These are phyloP conservation scores for Agroathelia rolfsii DNA, from an alignment of 1,284 basidiomycete species.

Conservation along the genomic window DNA sequence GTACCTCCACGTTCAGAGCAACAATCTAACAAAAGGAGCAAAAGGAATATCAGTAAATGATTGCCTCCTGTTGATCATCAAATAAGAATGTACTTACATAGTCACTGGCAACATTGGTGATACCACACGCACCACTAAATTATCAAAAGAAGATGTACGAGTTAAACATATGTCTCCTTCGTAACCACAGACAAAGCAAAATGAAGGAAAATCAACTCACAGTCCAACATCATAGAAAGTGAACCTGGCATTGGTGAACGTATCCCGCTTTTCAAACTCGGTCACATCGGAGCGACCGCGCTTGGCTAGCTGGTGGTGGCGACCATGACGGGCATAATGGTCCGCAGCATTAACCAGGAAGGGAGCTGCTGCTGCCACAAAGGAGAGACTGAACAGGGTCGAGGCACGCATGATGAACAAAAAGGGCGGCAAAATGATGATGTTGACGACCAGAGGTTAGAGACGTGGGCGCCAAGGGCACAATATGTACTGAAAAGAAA, in stretches of 20 bases:
- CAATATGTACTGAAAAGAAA: too few species aligned
- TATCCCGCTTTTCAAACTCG: constrained; percentile 27
- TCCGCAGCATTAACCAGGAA: too few species aligned
- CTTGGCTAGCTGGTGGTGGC: constrained; percentile 33
- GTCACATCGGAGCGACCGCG: constrained; percentile 30
- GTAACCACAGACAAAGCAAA: constrained; percentile 1
- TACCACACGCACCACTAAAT: constrained; percentile 46
- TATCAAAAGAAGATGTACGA: constrained; percentile 4
- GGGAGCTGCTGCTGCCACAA: constrained; percentile 25
- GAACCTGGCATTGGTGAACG: constrained; percentile 23
- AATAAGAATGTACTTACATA: too few species aligned
- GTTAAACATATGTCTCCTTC: constrained; percentile 3
- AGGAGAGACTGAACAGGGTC: constrained; percentile 29
- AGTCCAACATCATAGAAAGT: constrained; percentile 49
- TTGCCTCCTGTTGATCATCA: too few species aligned
- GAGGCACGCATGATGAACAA: too few species aligned
- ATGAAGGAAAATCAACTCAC: too few species aligned
- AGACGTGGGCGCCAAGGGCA: too few species aligned
- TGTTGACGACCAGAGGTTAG: too few species aligned
- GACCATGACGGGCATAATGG: constrained; percentile 22
- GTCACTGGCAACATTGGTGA: constrained; percentile 30
- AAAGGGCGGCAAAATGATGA: too few species aligned
- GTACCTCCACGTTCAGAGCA: constrained; percentile 29
- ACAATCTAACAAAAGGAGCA: constrained; percentile 30
- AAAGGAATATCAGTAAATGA: too few species aligned